These are phyloP conservation scores for Stylonectria norvegica DNA, from an alignment of 2,329 filamentous ascomycete genomes.

Conservation along the genomic window DNA sequence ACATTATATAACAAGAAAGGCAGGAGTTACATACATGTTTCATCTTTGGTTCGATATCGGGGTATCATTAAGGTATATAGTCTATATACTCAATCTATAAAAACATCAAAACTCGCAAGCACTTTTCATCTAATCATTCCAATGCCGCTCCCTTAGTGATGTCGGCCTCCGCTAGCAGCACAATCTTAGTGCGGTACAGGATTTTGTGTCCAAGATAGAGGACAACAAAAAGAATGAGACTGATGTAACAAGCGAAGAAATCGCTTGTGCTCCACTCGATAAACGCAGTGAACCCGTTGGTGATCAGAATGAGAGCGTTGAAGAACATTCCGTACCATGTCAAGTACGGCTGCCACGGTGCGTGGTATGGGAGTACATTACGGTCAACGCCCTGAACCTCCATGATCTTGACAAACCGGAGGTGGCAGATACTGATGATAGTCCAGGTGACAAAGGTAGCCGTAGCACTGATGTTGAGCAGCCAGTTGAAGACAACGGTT, in stretches of 20 bases:
- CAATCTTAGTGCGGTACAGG: constrained; percentile 37
- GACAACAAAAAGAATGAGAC: constrained; percentile 59
- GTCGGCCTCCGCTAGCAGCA: constrained; percentile 37
- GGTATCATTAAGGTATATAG: constrained; percentile 21
- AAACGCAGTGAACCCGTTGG: constrained; percentile 67
- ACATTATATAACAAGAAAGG: too few species aligned
- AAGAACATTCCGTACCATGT: constrained; percentile 65
- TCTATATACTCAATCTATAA: constrained; percentile 7
- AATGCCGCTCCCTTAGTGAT: constrained; percentile 27
- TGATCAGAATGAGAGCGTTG: constrained; percentile 61
- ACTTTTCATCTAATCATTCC: too few species aligned
- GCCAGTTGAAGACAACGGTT: constrained; percentile 65
- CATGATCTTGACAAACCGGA: constrained; percentile 63
- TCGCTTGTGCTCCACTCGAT: constrained; percentile 57
- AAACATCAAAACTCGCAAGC: too few species aligned
- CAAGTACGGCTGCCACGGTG: constrained; percentile 60
- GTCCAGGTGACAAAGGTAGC: constrained; percentile 70
- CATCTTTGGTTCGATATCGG: constrained; percentile 8
- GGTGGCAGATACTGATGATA: constrained; percentile 61
- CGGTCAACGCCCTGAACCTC: constrained; percentile 55
- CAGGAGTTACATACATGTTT: too few species aligned
- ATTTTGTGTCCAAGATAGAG: constrained; percentile 61
- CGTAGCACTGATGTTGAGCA: constrained; percentile 67
- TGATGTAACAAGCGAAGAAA: constrained; percentile 65
- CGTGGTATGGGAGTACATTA: constrained; percentile 56